phyloP scores from a whole-genome alignment of 129 eudicot genomes.

The Lactuca saligna region DNA sequence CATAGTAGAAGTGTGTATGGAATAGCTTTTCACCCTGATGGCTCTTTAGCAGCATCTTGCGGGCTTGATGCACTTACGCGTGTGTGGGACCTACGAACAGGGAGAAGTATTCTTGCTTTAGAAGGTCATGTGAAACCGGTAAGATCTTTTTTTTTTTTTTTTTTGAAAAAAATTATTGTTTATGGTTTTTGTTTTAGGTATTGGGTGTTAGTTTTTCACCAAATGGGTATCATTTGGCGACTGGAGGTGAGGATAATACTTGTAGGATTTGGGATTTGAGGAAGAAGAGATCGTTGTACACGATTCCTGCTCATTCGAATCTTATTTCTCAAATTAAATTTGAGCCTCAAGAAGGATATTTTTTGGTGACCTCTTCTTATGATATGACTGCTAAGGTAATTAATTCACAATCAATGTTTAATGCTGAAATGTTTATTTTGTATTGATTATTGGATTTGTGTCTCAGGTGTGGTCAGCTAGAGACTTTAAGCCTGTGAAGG shows the following conservation, averaged over 20 bases:
- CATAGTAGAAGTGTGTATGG: conserved; percentile 97
- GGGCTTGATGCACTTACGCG: conserved; percentile 97
- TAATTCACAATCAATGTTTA: background rate
- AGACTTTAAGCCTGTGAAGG: conserved; percentile 90
- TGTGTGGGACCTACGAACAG: conserved; percentile 94
- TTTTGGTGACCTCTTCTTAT: conserved; percentile 86
- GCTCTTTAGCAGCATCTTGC: conserved; percentile 85
- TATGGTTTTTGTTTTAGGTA: conserved; percentile 42
- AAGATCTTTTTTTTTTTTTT: conserved; percentile 9
- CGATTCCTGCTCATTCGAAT: conserved; percentile 90
- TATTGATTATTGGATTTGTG: conserved; percentile 6
- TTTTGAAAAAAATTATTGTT: background rate
- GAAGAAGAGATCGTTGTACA: conserved; percentile 80
- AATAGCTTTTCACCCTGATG: conserved; percentile 79
- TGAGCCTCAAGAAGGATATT: conserved; percentile 99
- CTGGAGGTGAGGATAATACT: conserved; percentile 95
- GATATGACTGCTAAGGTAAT: conserved; percentile 95
- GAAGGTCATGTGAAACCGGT: conserved; percentile 99
- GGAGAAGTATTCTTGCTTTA: conserved; percentile 88
- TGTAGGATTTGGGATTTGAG: conserved; percentile 98
- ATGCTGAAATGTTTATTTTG: background rate
- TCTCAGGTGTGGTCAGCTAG: conserved; percentile 89
- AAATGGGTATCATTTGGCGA: conserved; percentile 92
- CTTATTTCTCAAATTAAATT: conserved; percentile 90
- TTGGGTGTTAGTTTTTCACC: conserved; percentile 83